Base-by-base conservation (phyloP, 768 basidiomycete genomes). In the Podaxis pistillaris region DNA sequence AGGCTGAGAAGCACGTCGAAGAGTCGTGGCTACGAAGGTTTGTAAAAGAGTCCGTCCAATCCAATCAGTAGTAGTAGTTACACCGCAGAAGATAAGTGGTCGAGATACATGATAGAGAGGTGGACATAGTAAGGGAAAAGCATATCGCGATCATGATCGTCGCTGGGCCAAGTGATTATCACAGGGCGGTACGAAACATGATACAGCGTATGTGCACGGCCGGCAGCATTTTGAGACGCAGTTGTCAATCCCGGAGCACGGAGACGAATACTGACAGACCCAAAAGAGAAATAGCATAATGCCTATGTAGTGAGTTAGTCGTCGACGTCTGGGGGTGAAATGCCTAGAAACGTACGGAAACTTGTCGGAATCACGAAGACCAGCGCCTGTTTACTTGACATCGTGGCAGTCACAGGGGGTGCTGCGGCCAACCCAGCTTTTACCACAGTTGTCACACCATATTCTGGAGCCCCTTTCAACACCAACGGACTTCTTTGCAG, bases 361-460 rank as follows among this genome's bases (percentile, higher is more conserved):
- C 8, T 56, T n/a, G 59, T 59, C 40, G 28, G 51, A 52, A 40
- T 17, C 50, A 47, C 37, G 55, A 36, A 37, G 33, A 38, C 19
- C 36, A 30, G 33, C 52, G 40, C 52, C 30, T 1, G 51, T 66
- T 76, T 82, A 90, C 78, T 88, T 88, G 75, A 87, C 76, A 63
- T 88, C 84, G 66, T 78, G 75, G 73, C 90, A 92, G 62, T 80
- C 79, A 73, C 88, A 93, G 28, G 81, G 76, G 55, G 73, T 70
- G 65, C 75, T 76, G 44, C 79, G 73, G 60, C 87, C 88, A 65
- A 88, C 72, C 76, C 79, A 85, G 44, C 89, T 83, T 67, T 87
- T 88, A 63, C 90, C 91, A 68, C 91, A 93, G 46, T 74, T 73
- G 51, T 91, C 86, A 63, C 91, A 93, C 89, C 91, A 90, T 12